Base-by-base conservation (phyloP, 2,329 filamentous ascomycete genomes). In the Aspergillus jensenii region DNA sequence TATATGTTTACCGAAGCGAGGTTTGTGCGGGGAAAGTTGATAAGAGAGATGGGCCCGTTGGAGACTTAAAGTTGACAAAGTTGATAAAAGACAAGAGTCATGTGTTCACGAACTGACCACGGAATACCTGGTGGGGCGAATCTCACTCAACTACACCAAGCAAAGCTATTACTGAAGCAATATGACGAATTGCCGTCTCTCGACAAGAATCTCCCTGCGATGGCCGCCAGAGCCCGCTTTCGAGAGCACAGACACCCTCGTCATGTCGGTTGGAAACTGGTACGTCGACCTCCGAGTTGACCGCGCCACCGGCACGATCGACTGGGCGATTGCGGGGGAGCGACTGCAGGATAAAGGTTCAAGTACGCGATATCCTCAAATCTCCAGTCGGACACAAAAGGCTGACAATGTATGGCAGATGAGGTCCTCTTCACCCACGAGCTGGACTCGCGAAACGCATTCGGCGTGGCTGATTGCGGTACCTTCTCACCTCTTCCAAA, bases 261-360 rank as follows among this genome's bases (percentile, higher is more conserved):
- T 78, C 51, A 70, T 79, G 60, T 75, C 74, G 9, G 73, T 79
- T 0, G 72, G 71, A 9, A 72, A 71, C 47, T 79, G 75, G 70
- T 79, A 76, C 53, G 69, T 79, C 4, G 77, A 79, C 62, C 64
- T 79, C 1, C 74, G 77, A 12, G 71, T 79, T 15, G 69, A 74
- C 43, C 75, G 73, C 56, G 23, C 58, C 5, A 67, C 76, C 0
- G 61, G 64, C 2, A 62, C 60, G 3, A 72, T 79, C 35, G 76
- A 79, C 61, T 79, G 77, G 77, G 76, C 73, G 0, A 74, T 78
- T 56, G 76, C 77, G 1, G 77, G 77, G 7, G 69, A 76, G 57
- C 65, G 75, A 44, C 59, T 78, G 2, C 67, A 77, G 6, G 67
- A 78, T 15, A 51, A 65, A 33, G 68, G 74, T 40, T 71, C 75